These are phyloP conservation scores for Golovinomyces cichoracearum DNA, from an alignment of 2,329 filamentous ascomycete species.

Conservation along the genomic window DNA sequence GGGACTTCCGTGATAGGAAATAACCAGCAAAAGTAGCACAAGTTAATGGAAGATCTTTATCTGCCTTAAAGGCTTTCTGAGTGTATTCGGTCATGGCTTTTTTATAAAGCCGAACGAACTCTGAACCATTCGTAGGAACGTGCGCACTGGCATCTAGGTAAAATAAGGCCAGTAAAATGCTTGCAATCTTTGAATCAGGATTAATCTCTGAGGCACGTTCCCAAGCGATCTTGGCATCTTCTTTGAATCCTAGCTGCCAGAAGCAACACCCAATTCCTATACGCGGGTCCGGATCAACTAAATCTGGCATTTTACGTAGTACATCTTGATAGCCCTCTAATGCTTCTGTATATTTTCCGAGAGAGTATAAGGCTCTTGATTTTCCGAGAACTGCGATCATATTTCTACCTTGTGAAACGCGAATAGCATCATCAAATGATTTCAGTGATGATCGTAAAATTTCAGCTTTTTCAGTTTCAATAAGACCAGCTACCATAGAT, in stretches of 20 bases:
- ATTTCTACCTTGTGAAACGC: slow-evolving; percentile 62
- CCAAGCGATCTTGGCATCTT: slow-evolving; percentile 78
- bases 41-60: slow-evolving; percentile 71
- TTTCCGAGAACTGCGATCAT: slow-evolving; percentile 81
- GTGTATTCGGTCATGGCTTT: slow-evolving; percentile 88
- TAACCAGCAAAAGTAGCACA: slow-evolving; percentile 78
- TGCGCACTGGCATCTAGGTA: slow-evolving; percentile 70
- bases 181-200: slow-evolving; percentile 65
- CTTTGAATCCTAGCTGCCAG: slow-evolving; percentile 87
- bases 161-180: slow-evolving; percentile 71
- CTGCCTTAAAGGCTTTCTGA: slow-evolving; percentile 75
- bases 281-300: slow-evolving; percentile 79
- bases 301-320: slow-evolving; percentile 57
- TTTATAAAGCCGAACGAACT: slow-evolving; percentile 67
- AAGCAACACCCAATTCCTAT: slow-evolving; percentile 93
- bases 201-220: slow-evolving; percentile 59
- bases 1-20: slow-evolving; percentile 60
- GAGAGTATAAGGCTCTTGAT: slow-evolving; percentile 60
- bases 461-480: slow-evolving; percentile 50
- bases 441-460: slow-evolving; percentile 66
- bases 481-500: slow-evolving; percentile 29
- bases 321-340: slow-evolving; percentile 69
- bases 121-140: slow-evolving; percentile 56
- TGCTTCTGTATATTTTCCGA: slow-evolving; percentile 66
- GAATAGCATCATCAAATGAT: slow-evolving; percentile 80